Percentiles rank a stretch among this genome's conserved stretches.
These are phyloP conservation scores for Dryadomyces sulphureus DNA, from an alignment of 2,329 filamentous ascomycete species.

Conservation along the genomic window DNA sequence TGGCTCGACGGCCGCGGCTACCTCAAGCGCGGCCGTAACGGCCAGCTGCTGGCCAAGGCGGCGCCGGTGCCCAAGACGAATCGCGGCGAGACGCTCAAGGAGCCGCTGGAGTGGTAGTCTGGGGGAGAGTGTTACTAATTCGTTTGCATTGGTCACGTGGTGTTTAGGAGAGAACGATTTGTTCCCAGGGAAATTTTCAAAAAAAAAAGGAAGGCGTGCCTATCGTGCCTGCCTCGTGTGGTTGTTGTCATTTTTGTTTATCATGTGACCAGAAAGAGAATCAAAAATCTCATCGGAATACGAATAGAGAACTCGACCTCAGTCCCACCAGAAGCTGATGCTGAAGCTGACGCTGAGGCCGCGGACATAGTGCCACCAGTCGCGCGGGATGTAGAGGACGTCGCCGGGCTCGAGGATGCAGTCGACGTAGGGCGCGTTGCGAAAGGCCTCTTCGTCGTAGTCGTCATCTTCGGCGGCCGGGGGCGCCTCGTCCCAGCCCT, in stretches of 20 bases:
- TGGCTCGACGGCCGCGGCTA: constrained; percentile 87
- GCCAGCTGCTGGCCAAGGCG: constrained; percentile 40
- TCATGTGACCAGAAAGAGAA: too few relatives aligned
- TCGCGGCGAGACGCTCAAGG: constrained; percentile 65
- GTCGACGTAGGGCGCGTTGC: constrained; percentile 52
- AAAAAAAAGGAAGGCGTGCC: too few relatives aligned
- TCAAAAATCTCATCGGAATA: too few relatives aligned
- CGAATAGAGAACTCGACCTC: not conserved
- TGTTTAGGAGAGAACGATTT: too few relatives aligned
- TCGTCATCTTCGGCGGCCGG: constrained; percentile 14
- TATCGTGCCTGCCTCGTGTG: too few relatives aligned
- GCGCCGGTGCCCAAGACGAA: constrained; percentile 76
- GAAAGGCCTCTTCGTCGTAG: constrained; percentile 28
- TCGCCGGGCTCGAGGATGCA: constrained; percentile 70
- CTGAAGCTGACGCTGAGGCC: constrained; percentile 80
- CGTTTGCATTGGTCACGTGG: too few relatives aligned
- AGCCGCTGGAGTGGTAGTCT: constrained; percentile 77
- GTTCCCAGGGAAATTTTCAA: too few relatives aligned
- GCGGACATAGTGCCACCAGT: constrained; percentile 97
- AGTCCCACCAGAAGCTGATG: constrained; percentile 94
- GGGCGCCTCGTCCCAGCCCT: constrained; percentile 37
- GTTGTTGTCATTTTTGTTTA: not conserved
- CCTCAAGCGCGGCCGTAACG: constrained; percentile 43
- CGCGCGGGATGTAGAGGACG: constrained; percentile 74
- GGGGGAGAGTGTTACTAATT: not conserved